Percentiles rank a stretch among this genome's conserved stretches.
These are phyloP conservation scores for Saturnispora silvae DNA, from an alignment of 805 yeast species.

Conservation along the genomic window DNA sequence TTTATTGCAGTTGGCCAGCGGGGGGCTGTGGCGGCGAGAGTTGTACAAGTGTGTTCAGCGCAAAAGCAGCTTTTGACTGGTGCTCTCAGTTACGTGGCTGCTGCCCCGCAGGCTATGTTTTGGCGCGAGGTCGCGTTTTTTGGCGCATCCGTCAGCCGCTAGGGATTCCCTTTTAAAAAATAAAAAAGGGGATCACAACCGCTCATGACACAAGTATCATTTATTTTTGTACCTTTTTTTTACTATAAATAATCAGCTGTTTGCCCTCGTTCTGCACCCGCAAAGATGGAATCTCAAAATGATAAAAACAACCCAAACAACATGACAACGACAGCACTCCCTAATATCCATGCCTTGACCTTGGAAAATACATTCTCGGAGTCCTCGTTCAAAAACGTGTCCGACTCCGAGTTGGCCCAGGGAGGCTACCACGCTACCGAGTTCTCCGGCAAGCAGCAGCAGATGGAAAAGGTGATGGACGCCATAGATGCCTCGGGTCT, in stretches of 20 bases:
- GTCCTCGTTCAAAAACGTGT: conserved; percentile 25
- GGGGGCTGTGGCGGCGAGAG: no score
- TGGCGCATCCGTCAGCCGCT: conserved; percentile 3
- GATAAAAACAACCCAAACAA: no score
- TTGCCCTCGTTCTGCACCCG: neutral
- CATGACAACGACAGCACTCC: conserved; percentile 6
- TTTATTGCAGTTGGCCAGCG: no score
- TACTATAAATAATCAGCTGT: neutral
- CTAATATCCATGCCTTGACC: conserved; percentile 17
- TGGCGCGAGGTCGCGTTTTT: no score
- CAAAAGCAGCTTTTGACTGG: no score
- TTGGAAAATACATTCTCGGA: conserved; percentile 29
- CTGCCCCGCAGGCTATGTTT: no score
- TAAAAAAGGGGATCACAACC: no score
- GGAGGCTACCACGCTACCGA: conserved; percentile 65
- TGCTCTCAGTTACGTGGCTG: no score
- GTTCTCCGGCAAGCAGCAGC: conserved; percentile 72
- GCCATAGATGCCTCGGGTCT: conserved; percentile 73
- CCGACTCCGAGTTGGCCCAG: conserved; percentile 21
- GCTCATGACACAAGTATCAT: no score
- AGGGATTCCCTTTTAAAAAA: neutral
- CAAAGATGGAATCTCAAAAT: no score
- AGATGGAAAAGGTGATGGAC: conserved; percentile 73
- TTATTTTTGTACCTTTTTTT: no score
- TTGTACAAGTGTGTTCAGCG: no score